Base-by-base conservation (phyloP, 768 basidiomycete genomes). In the Serpula lacrymans region DNA sequence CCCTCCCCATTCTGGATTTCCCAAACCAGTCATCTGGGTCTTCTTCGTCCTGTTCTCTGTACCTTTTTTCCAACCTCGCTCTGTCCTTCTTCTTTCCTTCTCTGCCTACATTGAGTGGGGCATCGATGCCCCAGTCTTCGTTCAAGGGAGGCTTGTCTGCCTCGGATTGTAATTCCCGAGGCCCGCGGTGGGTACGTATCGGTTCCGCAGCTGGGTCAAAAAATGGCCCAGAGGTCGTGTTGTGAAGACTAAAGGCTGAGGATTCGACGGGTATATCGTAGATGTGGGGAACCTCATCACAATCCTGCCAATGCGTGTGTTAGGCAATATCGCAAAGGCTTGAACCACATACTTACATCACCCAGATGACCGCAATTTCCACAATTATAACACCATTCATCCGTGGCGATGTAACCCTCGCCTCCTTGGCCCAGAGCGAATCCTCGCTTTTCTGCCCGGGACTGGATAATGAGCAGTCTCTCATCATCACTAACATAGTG, bases 371-470 rank as follows among this genome's bases (percentile, higher is more conserved):
- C 88, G 37, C 60, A 59, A 21, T 64, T 65, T 29, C 84, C 88
- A 48, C 88, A 91, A 49, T 85, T 86, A 55, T 88, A 87, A 57
- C 88, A 91, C 84, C 84, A 90, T 49, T 78, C 69, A 53, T 87
- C 85, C 24, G 62, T 59, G 4, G 75, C 83, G 39, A 90, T 80
- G 58, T 84, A 88, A 5, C 82, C 85, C 57, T 89, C 88, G 8
- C 87, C 84, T 11, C 88, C 87, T 41, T 81, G 54, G 9, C 87
- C 85, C 6, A 87, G 60, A 10, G 55, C 53, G 5, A 80, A 54
- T 3, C 64, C 55, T 30, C 67, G 72, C 54, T 74, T 84, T 20
- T 65, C 56, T 44, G 74, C 69, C 22, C 86, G 77, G 14, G 45
- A 50, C 13, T 57, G 53, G 2, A 83, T 58, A 29, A 72, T 73